Base-by-base conservation (phyloP, 306 rosid species). In the Citrullus colocynthis region DNA sequence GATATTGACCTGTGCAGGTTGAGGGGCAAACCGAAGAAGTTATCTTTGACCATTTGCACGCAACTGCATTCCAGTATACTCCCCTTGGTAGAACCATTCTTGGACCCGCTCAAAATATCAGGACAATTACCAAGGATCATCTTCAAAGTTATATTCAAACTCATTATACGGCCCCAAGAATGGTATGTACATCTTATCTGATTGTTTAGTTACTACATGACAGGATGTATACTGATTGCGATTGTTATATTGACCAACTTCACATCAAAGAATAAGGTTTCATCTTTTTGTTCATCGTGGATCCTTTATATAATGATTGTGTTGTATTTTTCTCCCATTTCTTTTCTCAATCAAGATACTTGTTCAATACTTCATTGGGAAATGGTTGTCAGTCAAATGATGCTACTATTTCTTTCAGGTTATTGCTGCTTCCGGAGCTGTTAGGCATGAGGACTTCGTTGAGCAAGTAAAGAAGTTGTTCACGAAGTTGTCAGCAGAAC, bases 21-120 rank as follows among this genome's bases (percentile, higher is more conserved):
- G 98, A 91, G 78, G 94, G 94, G 21, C 97, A 93, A 84, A 90
- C 95, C 2, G 98, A 91, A 79, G 97, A 91, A 86, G 98, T 93
- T 20, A 86, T 93, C 54, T 93, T 91, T 65, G 97, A 91, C 69
- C 98, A 93, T 80, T 86, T 93, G 75, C 98, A 93, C 9, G 97
- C 98, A 75, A 91, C 96, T 83, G 98, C 98, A 49, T 93, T 93
- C 91, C 98, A 93, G 81, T 89, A 93, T 78, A 88, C 96, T 78
- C 96, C 98, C 67, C 87, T 93, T 61, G 98, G 97, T 59, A 90
- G 98, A 90, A 93, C 97, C 14, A 93, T 91, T 81, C 91, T 93
- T 51, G 98, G 98, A 67, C 96, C 98, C 70, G 90, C 96, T 75
- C 85, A 88, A 73, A 93, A 93, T 76, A 89, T 93, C 37, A 89